Evolutionary conservation across 345 rosid genomes (phyloP), one percentile per base, ranked within the genome.

Genomic region (Diplotaxis tenuifolia): DNA sequence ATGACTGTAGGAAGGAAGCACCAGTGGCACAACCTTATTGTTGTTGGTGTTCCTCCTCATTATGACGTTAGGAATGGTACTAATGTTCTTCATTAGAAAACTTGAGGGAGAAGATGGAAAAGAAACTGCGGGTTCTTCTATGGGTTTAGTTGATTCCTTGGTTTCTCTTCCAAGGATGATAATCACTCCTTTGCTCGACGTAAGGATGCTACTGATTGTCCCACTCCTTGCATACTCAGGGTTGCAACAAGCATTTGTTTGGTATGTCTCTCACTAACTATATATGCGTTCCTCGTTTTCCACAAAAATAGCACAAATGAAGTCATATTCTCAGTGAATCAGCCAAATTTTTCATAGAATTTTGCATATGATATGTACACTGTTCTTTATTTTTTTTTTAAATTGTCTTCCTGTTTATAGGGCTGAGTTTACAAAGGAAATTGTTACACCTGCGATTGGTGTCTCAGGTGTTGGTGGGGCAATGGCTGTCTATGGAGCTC

Each of bases 211-310:
- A 34, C 77, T 93, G 77, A 79, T 89, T 73, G 82, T 91, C 45
- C 98, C 97, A 25, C 91, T 93, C 23, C 84, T 89, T 63, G 92
- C 94, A 34, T 93, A 93, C 78, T 91, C 96, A 65, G 98, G 97
- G 75, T 75, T 91, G 66, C 98, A 93, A 69, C 98, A 93, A 76
- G 96, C 98, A 77, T 93, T 91, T 84, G 96, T 91, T 36, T 91
- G 98, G 98, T 91, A 86, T 16, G 62, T 28, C 67, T 67, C 29
- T 19, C 50, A 9, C 20, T 19, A 34, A 42, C 53, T 31, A 4
- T 58, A 34, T 40, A 28, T 40, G 4, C 49, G 50, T 52, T 49
- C 70, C 15, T 40, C 4, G 9, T 28, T 34, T 49, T 8, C 25
- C 31, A 31, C n/a, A 45, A 74, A 38, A 20, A 10, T 47, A 28